These are phyloP conservation scores for Tulasnella sp. DNA, from an alignment of 768 basidiomycete genomes.

Conservation along the genomic window DNA sequence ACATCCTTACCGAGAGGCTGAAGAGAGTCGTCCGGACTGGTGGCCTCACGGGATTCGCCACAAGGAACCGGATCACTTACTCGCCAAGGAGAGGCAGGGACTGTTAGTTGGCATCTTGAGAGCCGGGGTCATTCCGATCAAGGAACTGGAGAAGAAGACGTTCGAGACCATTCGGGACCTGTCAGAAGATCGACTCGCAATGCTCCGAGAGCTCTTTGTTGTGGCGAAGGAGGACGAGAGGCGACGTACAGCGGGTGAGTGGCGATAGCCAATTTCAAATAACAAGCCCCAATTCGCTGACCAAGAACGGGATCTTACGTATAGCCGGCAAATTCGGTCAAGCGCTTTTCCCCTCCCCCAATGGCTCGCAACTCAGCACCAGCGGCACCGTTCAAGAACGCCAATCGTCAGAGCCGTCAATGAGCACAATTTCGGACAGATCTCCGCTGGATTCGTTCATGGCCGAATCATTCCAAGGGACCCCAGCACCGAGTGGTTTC, in stretches of 20 bases:
- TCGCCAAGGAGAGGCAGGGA: constrained; percentile 45
- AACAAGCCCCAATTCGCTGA: neutral
- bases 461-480: neutral
- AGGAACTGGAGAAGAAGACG: constrained; percentile 43
- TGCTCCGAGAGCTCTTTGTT: constrained; percentile 44
- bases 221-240: constrained; percentile 45
- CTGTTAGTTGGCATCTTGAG: constrained; percentile 44
- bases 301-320: neutral
- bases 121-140: constrained; percentile 39
- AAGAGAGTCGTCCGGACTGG: constrained; percentile 45
- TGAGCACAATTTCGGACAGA: constrained; percentile 2
- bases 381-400: neutral
- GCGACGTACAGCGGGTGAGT: constrained; percentile 26
- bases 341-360: constrained; percentile 8
- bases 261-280: neutral
- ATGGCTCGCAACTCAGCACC: neutral
- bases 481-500: neutral
- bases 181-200: constrained; percentile 40
- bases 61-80: constrained; percentile 47
- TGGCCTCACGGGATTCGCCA: constrained; percentile 47
- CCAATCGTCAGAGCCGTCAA: neutral
- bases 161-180: constrained; percentile 43
- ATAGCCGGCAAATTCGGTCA: neutral
- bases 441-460: neutral
- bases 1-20: constrained; percentile 47